Conservation (phyloP, 805 yeast genomes). For the Nakazawaea holstii region DNA sequence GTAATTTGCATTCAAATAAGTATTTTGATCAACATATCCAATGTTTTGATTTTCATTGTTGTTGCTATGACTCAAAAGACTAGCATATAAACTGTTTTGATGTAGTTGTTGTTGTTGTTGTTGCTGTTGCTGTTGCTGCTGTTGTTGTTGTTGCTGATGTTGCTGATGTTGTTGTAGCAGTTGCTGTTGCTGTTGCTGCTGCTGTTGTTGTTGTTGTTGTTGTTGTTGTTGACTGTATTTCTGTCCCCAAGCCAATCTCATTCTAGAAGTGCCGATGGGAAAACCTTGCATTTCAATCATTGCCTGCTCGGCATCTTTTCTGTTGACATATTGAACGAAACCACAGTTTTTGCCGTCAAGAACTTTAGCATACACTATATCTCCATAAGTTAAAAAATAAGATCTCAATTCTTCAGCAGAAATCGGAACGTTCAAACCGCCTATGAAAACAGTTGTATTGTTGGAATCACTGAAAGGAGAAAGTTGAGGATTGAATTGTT, state of each 20-base stretch:
- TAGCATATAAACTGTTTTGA: constrained; percentile 1
- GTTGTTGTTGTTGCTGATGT: constrained; percentile 8
- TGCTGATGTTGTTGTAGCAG: too few species aligned
- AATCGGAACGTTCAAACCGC: constrained; percentile 58
- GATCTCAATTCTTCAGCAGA: constrained; percentile 57
- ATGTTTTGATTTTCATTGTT: not conserved
- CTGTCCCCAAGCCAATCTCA: constrained; percentile 83
- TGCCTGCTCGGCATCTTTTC: constrained; percentile 82
- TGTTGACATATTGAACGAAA: constrained; percentile 73
- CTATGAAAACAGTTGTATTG: constrained; percentile 75
- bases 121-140: constrained; percentile 1
- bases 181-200: constrained; percentile 10
- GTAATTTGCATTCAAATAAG: constrained; percentile 5
- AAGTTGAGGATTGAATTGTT: constrained; percentile 37
- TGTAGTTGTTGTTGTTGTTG: constrained; percentile 14
- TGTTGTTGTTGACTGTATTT: constrained; percentile 27
- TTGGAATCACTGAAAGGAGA: constrained; percentile 69
- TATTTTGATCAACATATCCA: constrained; percentile 4
- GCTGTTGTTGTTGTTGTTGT: constrained; percentile 15
- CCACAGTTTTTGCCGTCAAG: constrained; percentile 80
- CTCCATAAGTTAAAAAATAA: constrained; percentile 65
- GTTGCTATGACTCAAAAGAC: constrained; percentile 5
- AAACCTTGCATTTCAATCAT: constrained; percentile 86
- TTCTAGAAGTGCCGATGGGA: constrained; percentile 77
- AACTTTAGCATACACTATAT: constrained; percentile 69